Evolutionary conservation across 1,284 basidiomycete genomes (phyloP), one percentile per base, ranked within the genome.

Genomic region (Pulveroboletus sp.): DNA sequence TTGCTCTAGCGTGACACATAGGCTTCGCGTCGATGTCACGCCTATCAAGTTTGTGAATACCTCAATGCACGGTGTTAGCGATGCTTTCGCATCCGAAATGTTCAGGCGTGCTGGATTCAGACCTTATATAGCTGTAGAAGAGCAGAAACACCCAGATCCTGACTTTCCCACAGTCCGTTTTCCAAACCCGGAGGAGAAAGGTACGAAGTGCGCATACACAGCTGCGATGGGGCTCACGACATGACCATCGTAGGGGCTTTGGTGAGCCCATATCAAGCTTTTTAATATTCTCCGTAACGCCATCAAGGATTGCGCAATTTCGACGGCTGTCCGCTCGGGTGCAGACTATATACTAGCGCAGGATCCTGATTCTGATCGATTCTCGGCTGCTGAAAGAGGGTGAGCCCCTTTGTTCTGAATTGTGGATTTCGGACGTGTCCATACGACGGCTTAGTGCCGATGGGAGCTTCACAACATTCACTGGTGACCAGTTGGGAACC

Each of bases 101-200:
- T 88, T 93, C 59, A 68, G 75, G 43, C 58, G 72, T 3, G 84
- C 83, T 58, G 82, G 83, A 8, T 83, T 91, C 54, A 63, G 76
- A 16, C 75, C 80, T 2, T 86, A 82, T 65, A 75, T 78, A 9
- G 78, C 85, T 10, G 87, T 91, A 6, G 63, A 68, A 53, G 79
- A 83, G 60, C 89, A 92, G 68, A 79, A 79, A 58, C 57, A 75
- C 3, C 89, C 92, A 2, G 85, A 94, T 71, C 90, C 91, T 6
- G 82, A 91, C 21, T 94, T 94, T 66, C 83, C 89, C 4, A 93
- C 91, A 6, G 89, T 94, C 8, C 75, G 73, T 21, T 93, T 91
- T 67, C 91, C 91, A 2, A 94, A 94, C 67, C 91, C 92, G 3
- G 92, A 94, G 69, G 91, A 94, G 70, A 87, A 89, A 73, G 92